A percentile compares a stretch with the other conserved stretches of the same genome.
phyloP scores from a whole-genome alignment of 208 protist genomes.

The Acanthamoeba sp. region DNA sequence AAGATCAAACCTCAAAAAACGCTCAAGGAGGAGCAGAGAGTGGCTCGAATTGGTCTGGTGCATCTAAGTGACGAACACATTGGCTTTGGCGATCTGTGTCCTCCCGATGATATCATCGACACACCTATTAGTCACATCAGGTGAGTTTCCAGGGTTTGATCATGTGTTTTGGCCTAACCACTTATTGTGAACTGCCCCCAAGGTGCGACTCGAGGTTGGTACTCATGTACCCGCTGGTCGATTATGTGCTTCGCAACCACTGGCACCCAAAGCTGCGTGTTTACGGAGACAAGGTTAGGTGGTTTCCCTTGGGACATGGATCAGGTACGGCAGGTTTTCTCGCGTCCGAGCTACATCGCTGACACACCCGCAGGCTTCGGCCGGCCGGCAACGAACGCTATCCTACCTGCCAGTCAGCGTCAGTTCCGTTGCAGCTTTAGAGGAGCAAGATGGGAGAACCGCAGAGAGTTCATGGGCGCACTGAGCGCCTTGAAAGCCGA shows the following conservation, averaged over 20 bases:
- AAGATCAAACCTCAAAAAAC: not conserved
- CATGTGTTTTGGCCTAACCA: too few relatives aligned
- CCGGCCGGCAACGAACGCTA: not conserved
- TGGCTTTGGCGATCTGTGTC: conserved; percentile 17
- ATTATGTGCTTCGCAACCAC: conserved; percentile 64
- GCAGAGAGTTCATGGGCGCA: not conserved
- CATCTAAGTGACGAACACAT: conserved; percentile 70
- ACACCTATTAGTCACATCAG: not conserved
- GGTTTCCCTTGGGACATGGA: conserved; percentile 13
- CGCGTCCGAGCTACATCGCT: too few relatives aligned
- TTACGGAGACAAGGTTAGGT: conserved; percentile 16
- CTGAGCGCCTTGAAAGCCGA: not conserved
- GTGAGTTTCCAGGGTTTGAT: not conserved
- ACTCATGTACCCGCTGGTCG: conserved; percentile 1
- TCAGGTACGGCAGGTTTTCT: not conserved
- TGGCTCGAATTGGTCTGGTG: not conserved
- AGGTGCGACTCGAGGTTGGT: conserved; percentile 32
- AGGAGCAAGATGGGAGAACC: conserved; percentile 51
- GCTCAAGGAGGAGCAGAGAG: not conserved
- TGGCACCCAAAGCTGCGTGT: conserved; percentile 55
- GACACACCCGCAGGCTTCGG: conserved; percentile 29
- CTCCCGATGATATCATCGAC: not conserved
- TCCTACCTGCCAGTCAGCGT: conserved; percentile 59
- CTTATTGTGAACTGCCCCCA: not conserved
- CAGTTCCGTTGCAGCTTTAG: conserved; percentile 55